Conservation (phyloP, 441 rosid species). For the Adansonia grandidieri region DNA sequence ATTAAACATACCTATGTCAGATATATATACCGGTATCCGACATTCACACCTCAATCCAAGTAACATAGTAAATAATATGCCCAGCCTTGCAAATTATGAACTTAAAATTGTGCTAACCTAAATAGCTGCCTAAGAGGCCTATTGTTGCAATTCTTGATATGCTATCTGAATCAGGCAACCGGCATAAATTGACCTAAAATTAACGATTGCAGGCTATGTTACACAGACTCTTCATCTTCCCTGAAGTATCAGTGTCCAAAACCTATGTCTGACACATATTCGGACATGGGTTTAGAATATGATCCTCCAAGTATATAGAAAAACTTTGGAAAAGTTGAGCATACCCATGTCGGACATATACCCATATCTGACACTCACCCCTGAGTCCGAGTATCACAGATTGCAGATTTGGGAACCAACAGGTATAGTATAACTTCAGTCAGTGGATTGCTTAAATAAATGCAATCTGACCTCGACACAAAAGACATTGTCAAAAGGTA, state of each 20-base stretch:
- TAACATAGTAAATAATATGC: not conserved
- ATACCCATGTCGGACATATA: too few relatives aligned
- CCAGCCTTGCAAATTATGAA: constrained; percentile 7
- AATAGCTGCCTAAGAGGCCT: not conserved
- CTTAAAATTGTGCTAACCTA: not conserved
- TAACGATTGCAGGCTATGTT: not conserved
- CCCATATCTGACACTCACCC: too few relatives aligned
- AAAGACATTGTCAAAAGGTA: constrained; percentile 99
- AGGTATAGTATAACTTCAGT: constrained; percentile 26
- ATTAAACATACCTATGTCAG: too few relatives aligned
- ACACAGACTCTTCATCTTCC: too few relatives aligned
- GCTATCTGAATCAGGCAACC: not conserved
- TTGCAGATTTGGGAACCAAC: constrained; percentile 23
- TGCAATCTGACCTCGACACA: constrained; percentile 71
- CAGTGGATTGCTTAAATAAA: constrained; percentile 14
- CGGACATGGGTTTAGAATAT: too few relatives aligned
- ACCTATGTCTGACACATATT: too few relatives aligned
- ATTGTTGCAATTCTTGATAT: not conserved
- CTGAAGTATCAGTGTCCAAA: too few relatives aligned
- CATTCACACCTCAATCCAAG: not conserved
- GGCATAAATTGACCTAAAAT: constrained; percentile 2
- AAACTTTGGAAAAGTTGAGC: too few relatives aligned
- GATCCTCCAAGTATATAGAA: too few relatives aligned
- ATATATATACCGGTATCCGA: too few relatives aligned
- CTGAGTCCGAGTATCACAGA: too few relatives aligned